A percentile compares a stretch with the other conserved stretches of the same genome.
phyloP scores from a whole-genome alignment of 192 early-diverging fungal genomes.

The Ambispora gerdemannii region DNA sequence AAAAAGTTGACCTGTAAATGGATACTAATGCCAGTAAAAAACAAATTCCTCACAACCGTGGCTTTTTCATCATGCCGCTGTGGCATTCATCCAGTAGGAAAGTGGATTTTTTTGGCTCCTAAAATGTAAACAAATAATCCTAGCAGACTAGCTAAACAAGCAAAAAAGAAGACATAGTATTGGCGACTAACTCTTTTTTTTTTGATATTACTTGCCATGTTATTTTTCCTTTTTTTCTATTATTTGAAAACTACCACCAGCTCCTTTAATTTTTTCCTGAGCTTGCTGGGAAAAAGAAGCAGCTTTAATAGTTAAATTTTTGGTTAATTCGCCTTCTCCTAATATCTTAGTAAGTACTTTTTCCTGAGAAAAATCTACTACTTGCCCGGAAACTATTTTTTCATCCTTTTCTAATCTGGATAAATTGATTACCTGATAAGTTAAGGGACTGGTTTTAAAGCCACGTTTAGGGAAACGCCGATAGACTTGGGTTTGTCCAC shows the following conservation, averaged over 20 bases:
- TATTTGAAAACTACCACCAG: not conserved
- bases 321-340: constrained; percentile 3
- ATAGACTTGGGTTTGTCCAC: constrained; percentile 7
- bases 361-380: not conserved
- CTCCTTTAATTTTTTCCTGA: constrained; percentile 4
- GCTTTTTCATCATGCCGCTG: not conserved
- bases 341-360: constrained; percentile 7
- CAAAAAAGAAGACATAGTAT: constrained; percentile 1
- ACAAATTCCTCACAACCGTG: not conserved
- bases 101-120: not conserved
- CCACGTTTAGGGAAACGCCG: constrained; percentile 9
- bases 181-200: constrained; percentile 11
- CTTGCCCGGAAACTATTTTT: not conserved
- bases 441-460: not conserved
- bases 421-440: constrained; percentile 15
- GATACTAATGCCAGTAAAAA: constrained; percentile 18
- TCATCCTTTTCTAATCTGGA: constrained; percentile 5
- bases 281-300: constrained; percentile 2
- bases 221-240: not conserved
- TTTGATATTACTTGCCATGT: constrained; percentile 8
- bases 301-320: constrained; percentile 8
- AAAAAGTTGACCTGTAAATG: constrained; percentile 21
- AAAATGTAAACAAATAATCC: not conserved
- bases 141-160: constrained; percentile 14
- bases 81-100: not conserved